A percentile compares a stretch with the other conserved stretches of the same genome.
Conservation (phyloP, 306 rosid species). For the Sicyos baderoa region DNA sequence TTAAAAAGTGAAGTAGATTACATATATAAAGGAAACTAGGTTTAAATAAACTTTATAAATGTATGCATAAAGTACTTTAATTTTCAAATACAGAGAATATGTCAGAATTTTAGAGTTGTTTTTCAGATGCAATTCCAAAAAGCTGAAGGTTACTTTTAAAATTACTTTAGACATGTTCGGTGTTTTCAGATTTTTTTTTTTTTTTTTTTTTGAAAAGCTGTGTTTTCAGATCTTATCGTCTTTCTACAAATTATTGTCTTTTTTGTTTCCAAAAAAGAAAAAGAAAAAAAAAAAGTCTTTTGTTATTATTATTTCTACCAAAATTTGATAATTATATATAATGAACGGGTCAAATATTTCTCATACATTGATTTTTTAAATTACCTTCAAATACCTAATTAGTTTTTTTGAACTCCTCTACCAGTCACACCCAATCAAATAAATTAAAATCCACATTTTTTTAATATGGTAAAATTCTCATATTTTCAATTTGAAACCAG, state of each 20-base stretch:
- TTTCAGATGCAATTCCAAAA: slow-evolving; percentile 9
- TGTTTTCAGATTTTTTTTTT: slow-evolving; percentile 3
- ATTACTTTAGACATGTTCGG: slow-evolving; percentile 9
- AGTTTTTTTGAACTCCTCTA: neutral
- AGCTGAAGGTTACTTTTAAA: slow-evolving; percentile 5
- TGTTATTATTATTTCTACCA: neutral
- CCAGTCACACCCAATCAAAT: no score
- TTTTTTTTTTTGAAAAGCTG: no score
- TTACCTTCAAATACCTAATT: no score
- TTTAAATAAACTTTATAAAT: neutral
- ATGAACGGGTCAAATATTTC: neutral
- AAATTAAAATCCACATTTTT: no score
- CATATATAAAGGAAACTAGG: slow-evolving; percentile 3
- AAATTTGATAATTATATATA: neutral
- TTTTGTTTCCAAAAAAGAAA: no score
- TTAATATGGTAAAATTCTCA: no score
- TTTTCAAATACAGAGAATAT: neutral
- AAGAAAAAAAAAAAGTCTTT: no score
- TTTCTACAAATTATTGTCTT: neutral
- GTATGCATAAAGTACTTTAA: neutral
- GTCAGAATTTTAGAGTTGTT: slow-evolving; percentile 10
- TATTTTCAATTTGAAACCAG: no score
- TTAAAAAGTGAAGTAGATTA: neutral
- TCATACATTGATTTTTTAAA: no score
- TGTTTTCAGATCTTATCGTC: slow-evolving; percentile 3